Evolutionary conservation across 306 rosid genomes (phyloP).

Genomic region (Sphenostylis stenocarpa): DNA sequence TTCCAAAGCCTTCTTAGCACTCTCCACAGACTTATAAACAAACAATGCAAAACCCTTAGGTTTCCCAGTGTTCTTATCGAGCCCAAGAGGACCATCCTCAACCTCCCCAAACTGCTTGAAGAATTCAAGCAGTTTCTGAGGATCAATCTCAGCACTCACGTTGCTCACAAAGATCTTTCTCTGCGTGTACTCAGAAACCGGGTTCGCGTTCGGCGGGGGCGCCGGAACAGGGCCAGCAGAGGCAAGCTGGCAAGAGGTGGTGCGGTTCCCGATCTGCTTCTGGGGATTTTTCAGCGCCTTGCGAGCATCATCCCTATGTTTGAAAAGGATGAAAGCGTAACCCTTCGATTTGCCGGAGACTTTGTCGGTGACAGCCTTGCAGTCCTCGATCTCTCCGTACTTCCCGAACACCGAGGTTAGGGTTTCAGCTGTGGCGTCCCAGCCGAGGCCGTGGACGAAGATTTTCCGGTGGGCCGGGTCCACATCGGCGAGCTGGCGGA

Average conservation of each 20-base stretch:
- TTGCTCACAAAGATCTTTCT: conserved; percentile 73
- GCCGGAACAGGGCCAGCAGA: conserved; percentile 65
- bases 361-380: conserved; percentile 65
- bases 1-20: conserved; percentile 64
- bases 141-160: conserved; percentile 55
- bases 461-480: conserved; percentile 78
- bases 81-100: conserved; percentile 69
- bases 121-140: conserved; percentile 49
- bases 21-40: conserved; percentile 49
- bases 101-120: conserved; percentile 64
- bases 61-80: conserved; percentile 59
- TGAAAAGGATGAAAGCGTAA: conserved; percentile 67
- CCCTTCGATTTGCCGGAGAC: conserved; percentile 70
- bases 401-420: conserved; percentile 49
- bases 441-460: conserved; percentile 73
- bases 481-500: conserved; percentile 62
- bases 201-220: conserved; percentile 28
- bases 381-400: conserved; percentile 69
- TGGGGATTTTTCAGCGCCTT: conserved; percentile 60
- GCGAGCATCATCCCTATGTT: conserved; percentile 57
- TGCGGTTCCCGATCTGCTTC: conserved; percentile 60
- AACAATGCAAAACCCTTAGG: conserved; percentile 63
- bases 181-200: conserved; percentile 50
- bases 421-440: conserved; percentile 70
- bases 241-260: conserved; percentile 57